These are phyloP conservation scores for Golubevia sp. DNA, from an alignment of 1,284 basidiomycete genomes.

Conservation along the genomic window DNA sequence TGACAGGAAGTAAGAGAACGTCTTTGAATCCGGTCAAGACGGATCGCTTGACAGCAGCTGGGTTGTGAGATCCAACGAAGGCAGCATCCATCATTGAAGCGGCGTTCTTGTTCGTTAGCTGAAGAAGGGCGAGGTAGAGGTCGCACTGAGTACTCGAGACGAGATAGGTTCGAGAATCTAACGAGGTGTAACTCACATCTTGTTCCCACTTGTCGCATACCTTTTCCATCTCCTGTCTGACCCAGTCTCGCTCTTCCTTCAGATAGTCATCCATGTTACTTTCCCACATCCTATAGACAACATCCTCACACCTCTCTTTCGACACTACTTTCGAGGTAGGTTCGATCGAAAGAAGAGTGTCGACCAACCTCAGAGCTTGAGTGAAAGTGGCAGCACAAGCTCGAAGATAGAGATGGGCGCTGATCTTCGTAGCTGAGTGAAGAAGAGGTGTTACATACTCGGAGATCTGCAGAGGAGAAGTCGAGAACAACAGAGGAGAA, in stretches of 20 bases:
- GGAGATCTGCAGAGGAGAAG: constrained; percentile 68
- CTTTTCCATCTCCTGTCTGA: constrained; percentile 74
- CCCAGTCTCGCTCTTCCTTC: constrained; percentile 84
- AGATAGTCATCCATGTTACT: constrained; percentile 94
- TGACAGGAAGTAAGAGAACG: constrained; percentile 86
- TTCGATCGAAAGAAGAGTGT: constrained; percentile 61
- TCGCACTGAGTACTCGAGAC: background rate
- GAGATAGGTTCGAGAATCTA: constrained; percentile 19
- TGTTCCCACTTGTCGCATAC: constrained; percentile 81
- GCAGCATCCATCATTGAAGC: constrained; percentile 61
- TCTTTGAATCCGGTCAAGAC: constrained; percentile 89
- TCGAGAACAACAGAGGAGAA: background rate
- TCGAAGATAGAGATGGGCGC: constrained; percentile 76
- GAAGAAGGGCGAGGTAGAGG: constrained; percentile 1
- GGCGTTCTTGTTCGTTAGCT: constrained; percentile 9
- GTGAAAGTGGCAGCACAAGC: constrained; percentile 86
- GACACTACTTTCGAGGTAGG: constrained; percentile 55
- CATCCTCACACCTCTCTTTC: constrained; percentile 72
- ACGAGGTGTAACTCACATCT: constrained; percentile 64
- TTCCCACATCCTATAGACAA: constrained; percentile 87
- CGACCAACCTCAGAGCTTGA: constrained; percentile 84
- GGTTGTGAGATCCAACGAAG: constrained; percentile 83
- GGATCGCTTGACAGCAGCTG: constrained; percentile 87
- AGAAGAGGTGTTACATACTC: constrained; percentile 85
- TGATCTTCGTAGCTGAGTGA: constrained; percentile 75